phyloP scores from a whole-genome alignment of 106 monocot species.

The Allium fistulosum region DNA sequence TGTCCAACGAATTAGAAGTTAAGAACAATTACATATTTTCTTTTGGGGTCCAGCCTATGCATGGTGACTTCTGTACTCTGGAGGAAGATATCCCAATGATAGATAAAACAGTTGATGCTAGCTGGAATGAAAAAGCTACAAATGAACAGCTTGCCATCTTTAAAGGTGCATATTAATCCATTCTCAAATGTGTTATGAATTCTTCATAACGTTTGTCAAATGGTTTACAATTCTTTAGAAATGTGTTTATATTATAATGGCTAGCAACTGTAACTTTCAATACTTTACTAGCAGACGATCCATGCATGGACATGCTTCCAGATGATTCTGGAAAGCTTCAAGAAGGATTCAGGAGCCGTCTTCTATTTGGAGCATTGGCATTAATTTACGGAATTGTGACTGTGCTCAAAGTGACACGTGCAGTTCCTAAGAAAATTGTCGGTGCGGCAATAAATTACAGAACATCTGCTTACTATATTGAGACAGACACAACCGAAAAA shows the following conservation, averaged over 20 bases:
- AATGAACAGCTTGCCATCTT: constrained; percentile 21
- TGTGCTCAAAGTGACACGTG: constrained; percentile 4
- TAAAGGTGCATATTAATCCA: constrained; percentile 24
- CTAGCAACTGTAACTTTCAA: not conserved
- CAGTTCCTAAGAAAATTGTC: not conserved
- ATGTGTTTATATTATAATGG: too few species aligned
- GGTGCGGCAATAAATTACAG: not conserved
- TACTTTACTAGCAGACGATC: not conserved
- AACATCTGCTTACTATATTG: not conserved
- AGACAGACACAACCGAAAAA: not conserved
- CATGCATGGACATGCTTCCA: too few species aligned
- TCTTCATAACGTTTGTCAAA: not conserved
- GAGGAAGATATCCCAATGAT: constrained; percentile 44
- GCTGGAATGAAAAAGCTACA: constrained; percentile 33
- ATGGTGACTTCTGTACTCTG: constrained; percentile 14
- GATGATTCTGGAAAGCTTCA: not conserved
- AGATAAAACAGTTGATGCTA: constrained; percentile 46
- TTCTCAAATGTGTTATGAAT: not conserved
- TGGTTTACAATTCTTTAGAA: too few species aligned
- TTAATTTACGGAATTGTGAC: not conserved
- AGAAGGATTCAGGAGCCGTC: not conserved
- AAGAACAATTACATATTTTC: too few species aligned
- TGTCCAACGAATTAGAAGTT: too few species aligned
- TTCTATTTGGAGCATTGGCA: not conserved
- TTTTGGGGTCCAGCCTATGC: constrained; percentile 11